Evolutionary conservation across 768 basidiomycete species (phyloP).

Genomic region (Phaffia tasmanica): DNA sequence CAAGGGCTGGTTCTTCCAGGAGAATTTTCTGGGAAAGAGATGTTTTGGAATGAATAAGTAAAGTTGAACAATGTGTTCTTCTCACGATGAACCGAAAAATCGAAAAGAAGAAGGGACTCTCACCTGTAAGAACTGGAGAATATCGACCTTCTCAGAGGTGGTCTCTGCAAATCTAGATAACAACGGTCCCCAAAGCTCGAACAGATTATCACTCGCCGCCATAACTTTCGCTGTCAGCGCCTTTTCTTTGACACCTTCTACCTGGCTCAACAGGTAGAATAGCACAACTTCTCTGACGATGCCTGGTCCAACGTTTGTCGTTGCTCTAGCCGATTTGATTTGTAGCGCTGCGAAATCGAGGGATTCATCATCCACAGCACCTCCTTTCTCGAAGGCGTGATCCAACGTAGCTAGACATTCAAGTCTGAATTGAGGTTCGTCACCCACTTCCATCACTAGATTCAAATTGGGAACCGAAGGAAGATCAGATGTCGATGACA

Average conservation of each 20-base stretch:
- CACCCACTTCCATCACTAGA: slow-evolving; percentile 29
- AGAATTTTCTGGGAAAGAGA: slow-evolving; percentile 29
- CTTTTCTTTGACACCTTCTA: slow-evolving; percentile 51
- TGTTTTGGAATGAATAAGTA: neutral
- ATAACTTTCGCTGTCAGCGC: slow-evolving; percentile 47
- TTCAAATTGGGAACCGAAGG: slow-evolving; percentile 28
- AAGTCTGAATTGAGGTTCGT: slow-evolving; percentile 33
- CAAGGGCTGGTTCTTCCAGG: slow-evolving; percentile 44
- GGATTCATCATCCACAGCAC: slow-evolving; percentile 81
- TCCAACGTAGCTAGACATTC: slow-evolving; percentile 61
- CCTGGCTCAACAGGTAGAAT: slow-evolving; percentile 63
- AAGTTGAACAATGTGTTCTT: neutral
- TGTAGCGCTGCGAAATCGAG: slow-evolving; percentile 92
- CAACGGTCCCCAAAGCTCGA: slow-evolving; percentile 70
- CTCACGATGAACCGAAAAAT: neutral
- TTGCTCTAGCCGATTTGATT: slow-evolving; percentile 73
- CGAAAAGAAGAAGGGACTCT: slow-evolving; percentile 21
- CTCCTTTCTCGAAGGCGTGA: slow-evolving; percentile 81
- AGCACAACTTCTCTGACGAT: slow-evolving; percentile 81
- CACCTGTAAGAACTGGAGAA: slow-evolving; percentile 67
- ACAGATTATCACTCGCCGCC: slow-evolving; percentile 48
- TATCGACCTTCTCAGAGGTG: slow-evolving; percentile 58
- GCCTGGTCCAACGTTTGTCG: slow-evolving; percentile 50
- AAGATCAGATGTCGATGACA: slow-evolving; percentile 67
- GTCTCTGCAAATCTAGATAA: slow-evolving; percentile 62